These are phyloP conservation scores for Vanrija humicola DNA, from an alignment of 1,284 basidiomycete genomes.

Conservation along the genomic window DNA sequence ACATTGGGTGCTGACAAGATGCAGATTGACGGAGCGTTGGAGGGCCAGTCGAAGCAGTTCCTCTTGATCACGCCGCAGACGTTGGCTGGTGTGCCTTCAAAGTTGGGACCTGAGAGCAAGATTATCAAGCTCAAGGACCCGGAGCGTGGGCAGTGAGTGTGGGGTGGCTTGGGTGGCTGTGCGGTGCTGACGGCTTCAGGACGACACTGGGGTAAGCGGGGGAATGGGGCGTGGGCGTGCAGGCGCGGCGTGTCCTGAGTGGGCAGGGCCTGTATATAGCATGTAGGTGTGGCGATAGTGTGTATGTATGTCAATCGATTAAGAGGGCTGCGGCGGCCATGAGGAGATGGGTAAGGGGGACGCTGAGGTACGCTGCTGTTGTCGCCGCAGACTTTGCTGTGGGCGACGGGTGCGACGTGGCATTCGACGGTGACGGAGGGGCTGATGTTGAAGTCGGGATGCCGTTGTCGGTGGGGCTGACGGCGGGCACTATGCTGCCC, in stretches of 20 bases:
- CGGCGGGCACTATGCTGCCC: neutral
- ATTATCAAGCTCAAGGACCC: conserved; percentile 43
- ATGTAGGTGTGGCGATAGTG: neutral
- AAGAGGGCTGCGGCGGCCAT: neutral
- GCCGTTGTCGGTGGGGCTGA: neutral
- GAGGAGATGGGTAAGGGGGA: neutral
- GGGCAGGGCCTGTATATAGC: neutral
- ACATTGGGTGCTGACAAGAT: conserved; percentile 1
- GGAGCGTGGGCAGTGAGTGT: conserved; percentile 34
- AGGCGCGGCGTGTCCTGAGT: neutral
- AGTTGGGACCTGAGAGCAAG: conserved; percentile 27
- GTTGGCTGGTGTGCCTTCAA: conserved; percentile 41
- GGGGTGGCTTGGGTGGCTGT: neutral
- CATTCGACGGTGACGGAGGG: no score
- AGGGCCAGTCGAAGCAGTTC: conserved; percentile 80
- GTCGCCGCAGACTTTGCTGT: neutral
- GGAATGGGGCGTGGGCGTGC: neutral
- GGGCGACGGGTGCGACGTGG: no score
- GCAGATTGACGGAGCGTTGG: conserved; percentile 78
- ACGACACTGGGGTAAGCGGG: neutral
- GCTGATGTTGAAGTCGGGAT: neutral
- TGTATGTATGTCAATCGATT: no score
- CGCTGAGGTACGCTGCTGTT: conserved; percentile 8
- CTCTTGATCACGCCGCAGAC: conserved; percentile 76
- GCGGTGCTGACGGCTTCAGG: neutral